These are phyloP conservation scores for Fusarium mexicanum DNA, from an alignment of 2,329 filamentous ascomycete genomes.

Conservation along the genomic window DNA sequence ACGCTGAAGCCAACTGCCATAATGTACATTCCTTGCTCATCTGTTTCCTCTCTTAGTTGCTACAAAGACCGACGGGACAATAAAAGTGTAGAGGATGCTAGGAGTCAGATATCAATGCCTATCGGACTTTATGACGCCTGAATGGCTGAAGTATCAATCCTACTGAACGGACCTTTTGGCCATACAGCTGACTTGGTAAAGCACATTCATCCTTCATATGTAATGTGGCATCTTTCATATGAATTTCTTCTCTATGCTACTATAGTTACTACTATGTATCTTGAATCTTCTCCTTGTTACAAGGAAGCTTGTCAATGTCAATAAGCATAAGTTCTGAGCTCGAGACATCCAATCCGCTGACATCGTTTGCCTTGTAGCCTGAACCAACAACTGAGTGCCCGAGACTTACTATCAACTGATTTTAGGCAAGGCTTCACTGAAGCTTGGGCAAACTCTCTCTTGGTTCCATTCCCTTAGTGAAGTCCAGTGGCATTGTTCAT, in stretches of 20 bases:
- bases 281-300: accelerated
- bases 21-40: neutral
- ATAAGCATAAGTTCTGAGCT: neutral
- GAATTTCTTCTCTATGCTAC: no score
- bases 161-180: neutral
- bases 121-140: neutral
- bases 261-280: neutral
- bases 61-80: no score
- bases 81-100: no score
- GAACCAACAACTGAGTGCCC: neutral
- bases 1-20: neutral
- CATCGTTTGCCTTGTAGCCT: neutral
- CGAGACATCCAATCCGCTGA: neutral
- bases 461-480: neutral
- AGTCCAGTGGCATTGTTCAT: neutral
- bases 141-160: accelerated
- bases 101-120: accelerated
- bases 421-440: neutral
- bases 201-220: no score
- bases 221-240: accelerated
- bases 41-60: accelerated
- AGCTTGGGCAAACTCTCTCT: neutral
- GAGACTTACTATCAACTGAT: neutral
- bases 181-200: neutral
- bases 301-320: accelerated